These are phyloP conservation scores for Aureobasidium namibiae DNA, from an alignment of 2,329 filamentous ascomycete genomes.

Conservation along the genomic window DNA sequence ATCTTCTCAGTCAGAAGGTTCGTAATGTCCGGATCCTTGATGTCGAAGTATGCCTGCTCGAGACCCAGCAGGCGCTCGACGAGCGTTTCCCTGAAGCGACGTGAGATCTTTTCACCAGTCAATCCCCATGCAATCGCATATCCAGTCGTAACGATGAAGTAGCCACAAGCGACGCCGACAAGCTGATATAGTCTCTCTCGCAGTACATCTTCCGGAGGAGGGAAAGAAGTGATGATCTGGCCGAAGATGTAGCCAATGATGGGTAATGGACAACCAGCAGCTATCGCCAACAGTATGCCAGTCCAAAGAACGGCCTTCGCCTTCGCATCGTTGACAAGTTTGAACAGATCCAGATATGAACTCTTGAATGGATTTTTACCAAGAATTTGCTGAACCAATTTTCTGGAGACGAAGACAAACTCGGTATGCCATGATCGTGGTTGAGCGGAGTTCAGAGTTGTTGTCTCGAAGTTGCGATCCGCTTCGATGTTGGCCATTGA, in stretches of 20 bases:
- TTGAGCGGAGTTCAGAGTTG: constrained; percentile 28
- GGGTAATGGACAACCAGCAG: constrained; percentile 33
- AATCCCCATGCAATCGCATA: constrained; percentile 44
- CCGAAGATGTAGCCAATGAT: constrained; percentile 39
- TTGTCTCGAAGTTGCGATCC: constrained; percentile 26
- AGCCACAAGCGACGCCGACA: constrained; percentile 37
- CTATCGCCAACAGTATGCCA: constrained; percentile 30
- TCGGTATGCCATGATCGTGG: constrained; percentile 25
- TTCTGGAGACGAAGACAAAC: constrained; percentile 25
- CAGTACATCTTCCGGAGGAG: constrained; percentile 38
- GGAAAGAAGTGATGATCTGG: constrained; percentile 43
- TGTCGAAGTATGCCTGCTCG: constrained; percentile 46
- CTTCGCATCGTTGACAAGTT: constrained; percentile 33
- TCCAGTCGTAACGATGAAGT: constrained; percentile 42
- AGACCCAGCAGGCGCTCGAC: constrained; percentile 42
- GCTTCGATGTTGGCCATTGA: constrained; percentile 9
- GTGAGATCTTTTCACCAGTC: constrained; percentile 41
- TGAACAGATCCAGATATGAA: constrained; percentile 43
- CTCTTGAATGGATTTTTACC: constrained; percentile 38
- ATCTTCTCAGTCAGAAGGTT: constrained; percentile 38
- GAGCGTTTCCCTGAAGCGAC: constrained; percentile 38
- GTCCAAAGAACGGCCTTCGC: constrained; percentile 29
- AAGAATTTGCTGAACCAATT: constrained; percentile 31
- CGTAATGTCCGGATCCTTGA: constrained; percentile 42
- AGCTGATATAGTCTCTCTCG: constrained; percentile 34